Evolutionary conservation across 192 early-diverging fungal species (phyloP), one percentile per base, ranked within the genome.

Genomic region (Mortierella claussenii): DNA sequence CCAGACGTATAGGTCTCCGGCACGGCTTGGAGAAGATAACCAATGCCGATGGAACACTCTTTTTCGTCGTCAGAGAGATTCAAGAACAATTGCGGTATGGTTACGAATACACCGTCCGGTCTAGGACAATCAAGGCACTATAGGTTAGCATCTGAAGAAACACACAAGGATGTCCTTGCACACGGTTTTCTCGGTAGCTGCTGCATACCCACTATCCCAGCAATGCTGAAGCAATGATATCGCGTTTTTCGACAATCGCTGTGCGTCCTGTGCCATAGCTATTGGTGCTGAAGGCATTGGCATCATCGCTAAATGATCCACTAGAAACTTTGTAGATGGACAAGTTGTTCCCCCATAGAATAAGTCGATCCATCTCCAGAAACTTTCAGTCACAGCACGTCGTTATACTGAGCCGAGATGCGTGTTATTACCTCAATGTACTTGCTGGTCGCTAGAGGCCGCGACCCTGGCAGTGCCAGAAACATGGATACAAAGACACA

Each of bases 271-370:
- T n/a, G n/a, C n/a, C n/a, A n/a, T n/a, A n/a, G n/a, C n/a, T n/a
- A n/a, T n/a, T n/a, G 37, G 37, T 10, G 37, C 13, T 7, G 37
- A 10, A 40, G 37, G 37, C 13, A 40, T 40, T 15, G 57, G 64
- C 40, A 61, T 62, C 13, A 26, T 55, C 30, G 73, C 73, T 6
- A 76, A 20, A 28, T 67, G 65, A 24, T 76, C 64, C 2, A 76
- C 73, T 32, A 76, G 37, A 36, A 76, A 76, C 73, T 76, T 28
- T 4, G 32, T 5, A n/a, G n/a, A n/a, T n/a, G n/a, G n/a, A n/a
- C n/a, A n/a, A n/a, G n/a, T n/a, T n/a, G n/a, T n/a, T n/a, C n/a
- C n/a, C n/a, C n/a, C n/a, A n/a, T n/a, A 40, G n/a, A 37, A 7
- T 27, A 47, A 44, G 1, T 0, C 46, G 46, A 55, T 46, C 28